phyloP scores from a whole-genome alignment of 768 basidiomycete genomes.

The Termitomyces sp. region DNA sequence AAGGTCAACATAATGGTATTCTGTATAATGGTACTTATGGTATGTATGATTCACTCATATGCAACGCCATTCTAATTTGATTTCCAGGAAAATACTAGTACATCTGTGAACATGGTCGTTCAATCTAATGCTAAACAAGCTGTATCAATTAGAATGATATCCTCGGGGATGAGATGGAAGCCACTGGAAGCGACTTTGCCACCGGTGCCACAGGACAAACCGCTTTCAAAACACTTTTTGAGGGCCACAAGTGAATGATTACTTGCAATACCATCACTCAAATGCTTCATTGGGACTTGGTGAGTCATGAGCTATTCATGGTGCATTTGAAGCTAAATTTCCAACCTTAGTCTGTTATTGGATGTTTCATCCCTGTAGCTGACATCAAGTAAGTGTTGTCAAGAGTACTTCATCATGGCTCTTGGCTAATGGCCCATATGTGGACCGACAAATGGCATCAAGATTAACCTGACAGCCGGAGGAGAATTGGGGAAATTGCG shows the following conservation, averaged over 20 bases:
- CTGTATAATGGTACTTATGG: no score
- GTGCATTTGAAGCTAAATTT: constrained; percentile 12
- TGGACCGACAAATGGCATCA: constrained; percentile 45
- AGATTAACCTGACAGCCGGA: constrained; percentile 41
- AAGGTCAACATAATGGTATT: no score
- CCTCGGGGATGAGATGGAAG: constrained; percentile 54
- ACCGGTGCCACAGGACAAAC: constrained; percentile 36
- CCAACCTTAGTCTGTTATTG: constrained; percentile 30
- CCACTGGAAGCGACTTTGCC: constrained; percentile 52
- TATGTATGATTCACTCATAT: no score
- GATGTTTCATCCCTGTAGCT: constrained; percentile 59
- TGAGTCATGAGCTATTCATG: constrained; percentile 24
- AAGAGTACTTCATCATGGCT: constrained; percentile 17
- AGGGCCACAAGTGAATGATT: constrained; percentile 58
- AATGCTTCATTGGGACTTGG: constrained; percentile 68
- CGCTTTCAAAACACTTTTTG: constrained; percentile 34
- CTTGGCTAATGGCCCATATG: constrained; percentile 20
- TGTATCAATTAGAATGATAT: constrained; percentile 50
- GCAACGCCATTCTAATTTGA: no score
- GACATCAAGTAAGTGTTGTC: constrained; percentile 37
- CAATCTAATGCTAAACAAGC: background rate
- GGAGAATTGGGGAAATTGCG: constrained; percentile 12
- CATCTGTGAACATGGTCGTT: constrained; percentile 4
- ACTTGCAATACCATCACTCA: constrained; percentile 50
- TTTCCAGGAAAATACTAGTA: no score